These are phyloP conservation scores for Paracoccidioides brasiliensis DNA, from an alignment of 2,329 filamentous ascomycete genomes.

Conservation along the genomic window DNA sequence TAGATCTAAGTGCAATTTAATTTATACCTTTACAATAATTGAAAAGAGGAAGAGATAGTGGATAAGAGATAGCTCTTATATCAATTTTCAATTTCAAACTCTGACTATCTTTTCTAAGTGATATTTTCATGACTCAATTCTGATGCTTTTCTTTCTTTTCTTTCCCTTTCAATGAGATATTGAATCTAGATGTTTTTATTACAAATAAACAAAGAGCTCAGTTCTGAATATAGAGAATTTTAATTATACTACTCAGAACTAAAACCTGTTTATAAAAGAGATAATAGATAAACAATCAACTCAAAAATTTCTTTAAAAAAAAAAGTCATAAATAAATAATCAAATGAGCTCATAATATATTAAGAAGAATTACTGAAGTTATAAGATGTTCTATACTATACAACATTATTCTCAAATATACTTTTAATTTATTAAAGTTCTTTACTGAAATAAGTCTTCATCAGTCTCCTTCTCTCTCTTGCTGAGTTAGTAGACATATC, in stretches of 20 bases:
- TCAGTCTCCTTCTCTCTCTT: background rate
- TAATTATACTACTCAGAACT: no score
- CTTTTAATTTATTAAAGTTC: background rate
- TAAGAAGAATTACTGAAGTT: no score
- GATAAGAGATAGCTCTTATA: background rate
- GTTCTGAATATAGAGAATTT: no score
- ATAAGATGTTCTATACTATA: background rate
- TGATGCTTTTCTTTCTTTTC: no score
- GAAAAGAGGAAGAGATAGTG: background rate
- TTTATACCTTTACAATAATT: no score
- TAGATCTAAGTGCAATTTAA: conserved; percentile 1
- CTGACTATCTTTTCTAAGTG: background rate
- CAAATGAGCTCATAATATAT: background rate
- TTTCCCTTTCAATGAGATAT: no score
- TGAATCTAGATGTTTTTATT: no score
- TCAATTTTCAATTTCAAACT: conserved; percentile 1
- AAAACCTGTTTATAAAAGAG: no score
- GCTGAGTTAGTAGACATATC: background rate
- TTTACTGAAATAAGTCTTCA: background rate
- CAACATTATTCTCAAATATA: background rate
- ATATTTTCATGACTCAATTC: background rate
- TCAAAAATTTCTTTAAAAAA: background rate
- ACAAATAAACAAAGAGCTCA: no score
- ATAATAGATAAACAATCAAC: no score
- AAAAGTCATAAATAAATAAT: background rate